These are phyloP conservation scores for Alternaria incomplexa DNA, from an alignment of 2,329 filamentous ascomycete species.

Conservation along the genomic window DNA sequence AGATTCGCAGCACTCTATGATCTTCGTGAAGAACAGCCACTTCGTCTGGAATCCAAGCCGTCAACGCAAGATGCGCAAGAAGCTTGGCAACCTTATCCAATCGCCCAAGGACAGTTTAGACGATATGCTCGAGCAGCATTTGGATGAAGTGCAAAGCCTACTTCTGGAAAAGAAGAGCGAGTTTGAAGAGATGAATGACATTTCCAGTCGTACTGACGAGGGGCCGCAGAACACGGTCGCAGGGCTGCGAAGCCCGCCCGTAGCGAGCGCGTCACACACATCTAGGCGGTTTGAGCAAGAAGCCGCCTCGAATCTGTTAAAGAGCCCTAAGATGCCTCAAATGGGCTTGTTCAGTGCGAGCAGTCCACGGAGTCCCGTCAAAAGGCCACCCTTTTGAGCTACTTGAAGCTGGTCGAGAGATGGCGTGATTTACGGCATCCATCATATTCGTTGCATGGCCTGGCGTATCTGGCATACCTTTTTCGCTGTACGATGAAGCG, in stretches of 20 bases:
- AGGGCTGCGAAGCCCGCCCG: conserved; percentile 31
- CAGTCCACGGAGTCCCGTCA: conserved; percentile 34
- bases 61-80: conserved; percentile 61
- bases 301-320: conserved; percentile 14
- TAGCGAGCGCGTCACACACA: conserved; percentile 16
- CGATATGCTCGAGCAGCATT: conserved; percentile 64
- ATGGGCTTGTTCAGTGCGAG: conserved; percentile 40
- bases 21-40: conserved; percentile 79
- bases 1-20: conserved; percentile 66
- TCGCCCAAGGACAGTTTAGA: conserved; percentile 56
- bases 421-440: neutral
- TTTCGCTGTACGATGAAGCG: neutral
- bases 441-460: conserved; percentile 12
- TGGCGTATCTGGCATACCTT: conserved; percentile 3
- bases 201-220: conserved; percentile 30
- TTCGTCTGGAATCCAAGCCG: conserved; percentile 73
- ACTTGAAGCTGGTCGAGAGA: neutral
- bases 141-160: conserved; percentile 56
- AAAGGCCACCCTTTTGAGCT: conserved; percentile 27
- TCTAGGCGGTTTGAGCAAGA: conserved; percentile 20
- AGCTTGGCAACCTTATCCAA: conserved; percentile 61
- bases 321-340: conserved; percentile 31
- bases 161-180: conserved; percentile 53
- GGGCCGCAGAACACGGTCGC: conserved; percentile 13
- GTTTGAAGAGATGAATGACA: conserved; percentile 38